phyloP scores from a whole-genome alignment of 805 yeast species.

The Saccharomycopsis sp. region DNA sequence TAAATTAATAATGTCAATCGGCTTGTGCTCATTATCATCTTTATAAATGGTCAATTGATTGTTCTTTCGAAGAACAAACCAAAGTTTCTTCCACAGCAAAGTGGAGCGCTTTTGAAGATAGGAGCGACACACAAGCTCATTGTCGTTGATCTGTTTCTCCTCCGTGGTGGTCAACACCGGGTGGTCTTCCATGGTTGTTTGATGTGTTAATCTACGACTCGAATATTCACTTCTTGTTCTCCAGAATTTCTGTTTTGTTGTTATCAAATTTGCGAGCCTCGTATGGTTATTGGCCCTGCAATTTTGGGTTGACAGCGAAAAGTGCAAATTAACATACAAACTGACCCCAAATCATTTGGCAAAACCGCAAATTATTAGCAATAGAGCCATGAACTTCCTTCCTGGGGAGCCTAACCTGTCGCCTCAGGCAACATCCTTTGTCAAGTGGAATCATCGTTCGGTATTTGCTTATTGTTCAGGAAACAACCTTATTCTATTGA shows the following conservation, averaged over 20 bases:
- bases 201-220: too few relatives aligned
- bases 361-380: too few relatives aligned
- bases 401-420: constrained; percentile 18
- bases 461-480: constrained; percentile 67
- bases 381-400: constrained; percentile 14
- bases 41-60: constrained; percentile 14
- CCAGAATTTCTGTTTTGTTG: too few relatives aligned
- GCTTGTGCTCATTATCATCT: constrained; percentile 18
- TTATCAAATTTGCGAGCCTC: too few relatives aligned
- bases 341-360: too few relatives aligned
- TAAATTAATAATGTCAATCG: constrained; percentile 14
- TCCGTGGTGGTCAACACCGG: too few relatives aligned
- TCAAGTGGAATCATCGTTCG: constrained; percentile 15
- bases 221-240: too few relatives aligned
- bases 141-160: constrained; percentile 15
- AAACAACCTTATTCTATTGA: constrained; percentile 63
- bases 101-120: constrained; percentile 12
- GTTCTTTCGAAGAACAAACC: constrained; percentile 17
- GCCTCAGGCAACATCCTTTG: constrained; percentile 9
- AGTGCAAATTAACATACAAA: too few relatives aligned
- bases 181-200: too few relatives aligned
- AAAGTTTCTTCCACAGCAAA: constrained; percentile 16
- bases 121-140: constrained; percentile 16
- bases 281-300: too few relatives aligned
- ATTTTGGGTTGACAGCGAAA: too few relatives aligned